Evolutionary conservation across 371 early-diverging fungal species (phyloP), one percentile per base, ranked within the genome.

Genomic region (Mucor irregularis): DNA sequence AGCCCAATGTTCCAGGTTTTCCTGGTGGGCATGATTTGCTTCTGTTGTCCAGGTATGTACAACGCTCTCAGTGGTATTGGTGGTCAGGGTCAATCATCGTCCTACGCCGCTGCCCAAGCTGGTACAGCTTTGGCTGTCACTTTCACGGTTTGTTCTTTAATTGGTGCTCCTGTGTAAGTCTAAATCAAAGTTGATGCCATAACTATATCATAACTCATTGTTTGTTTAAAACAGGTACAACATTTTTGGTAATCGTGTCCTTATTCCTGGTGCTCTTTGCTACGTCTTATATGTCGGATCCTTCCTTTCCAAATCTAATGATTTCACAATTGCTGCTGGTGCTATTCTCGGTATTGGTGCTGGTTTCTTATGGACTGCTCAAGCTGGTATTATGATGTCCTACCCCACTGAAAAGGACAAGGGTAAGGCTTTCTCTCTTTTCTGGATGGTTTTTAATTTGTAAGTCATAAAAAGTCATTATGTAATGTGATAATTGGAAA

Each of bases 381-480:
- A 60, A 64, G 90, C 89, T 38, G 82, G 87, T 72, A 86, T 91
- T 58, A 87, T 89, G 82, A 79, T 88, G 67, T 84, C 90, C 35
- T 90, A 92, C 62, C 90, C 92, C 5, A 71, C 71, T 19, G 90
- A 90, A 53, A 64, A 80, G 21, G 82, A 85, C 25, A 90, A 90
- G 69, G 90, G 90, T 35, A 81, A 66, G 26, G 86, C 73, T 50
- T 83, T 86, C 44, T 78, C 82, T 24, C 69, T 80, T 4, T 87
- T 87, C 71, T 92, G 92, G 92, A 73, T 81, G 54, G 83, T 90
- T 42, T 90, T 91, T 70, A 91, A 90, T 71, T 62, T 83, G 56
- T 56, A 56, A 49, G 49, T 42, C 8, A 9, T 29, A n/a, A 7
- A 1, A 28, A 38, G 5, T n/a, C n/a, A n/a, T n/a, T n/a, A n/a